Evolutionary conservation across 169 alveolate genomes (phyloP).

Genomic region (Cyclospora cayetanensis): DNA sequence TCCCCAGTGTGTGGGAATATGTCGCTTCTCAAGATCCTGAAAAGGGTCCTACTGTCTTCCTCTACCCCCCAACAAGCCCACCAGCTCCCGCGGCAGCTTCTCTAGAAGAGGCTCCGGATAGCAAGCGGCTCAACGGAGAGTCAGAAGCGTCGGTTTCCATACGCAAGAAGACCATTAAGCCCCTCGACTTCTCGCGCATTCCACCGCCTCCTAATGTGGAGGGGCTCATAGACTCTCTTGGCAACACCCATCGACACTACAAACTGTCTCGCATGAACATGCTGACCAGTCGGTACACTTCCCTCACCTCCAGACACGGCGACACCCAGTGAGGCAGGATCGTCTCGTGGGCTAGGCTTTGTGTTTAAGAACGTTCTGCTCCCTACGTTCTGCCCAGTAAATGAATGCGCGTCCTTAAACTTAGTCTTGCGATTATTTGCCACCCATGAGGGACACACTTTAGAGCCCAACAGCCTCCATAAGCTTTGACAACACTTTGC

Average conservation of each 20-base stretch:
- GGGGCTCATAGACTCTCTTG: background rate
- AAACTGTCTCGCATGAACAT: conserved; percentile 55
- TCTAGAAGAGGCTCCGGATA: background rate
- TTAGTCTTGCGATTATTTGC: no score
- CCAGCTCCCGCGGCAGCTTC: background rate
- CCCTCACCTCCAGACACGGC: no score
- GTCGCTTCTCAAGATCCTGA: conserved; percentile 46
- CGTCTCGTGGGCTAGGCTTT: no score
- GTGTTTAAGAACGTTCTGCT: no score
- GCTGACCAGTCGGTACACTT: conserved; percentile 1
- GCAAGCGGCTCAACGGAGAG: background rate
- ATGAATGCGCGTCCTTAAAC: no score
- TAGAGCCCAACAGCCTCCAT: no score
- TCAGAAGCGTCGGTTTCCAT: background rate
- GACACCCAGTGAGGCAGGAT: no score
- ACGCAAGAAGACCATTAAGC: conserved; percentile 26
- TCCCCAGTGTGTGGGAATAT: conserved; percentile 40
- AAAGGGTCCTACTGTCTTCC: conserved; percentile 57
- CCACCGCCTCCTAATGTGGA: conserved; percentile 62
- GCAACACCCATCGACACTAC: conserved; percentile 53
- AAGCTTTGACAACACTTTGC: no score
- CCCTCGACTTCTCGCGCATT: conserved; percentile 62
- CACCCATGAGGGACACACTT: no score
- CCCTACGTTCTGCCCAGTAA: no score
- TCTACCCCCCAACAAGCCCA: conserved; percentile 24